phyloP scores from a whole-genome alignment of 371 early-diverging fungal genomes.

The Dipsacomyces acuminosporus region DNA sequence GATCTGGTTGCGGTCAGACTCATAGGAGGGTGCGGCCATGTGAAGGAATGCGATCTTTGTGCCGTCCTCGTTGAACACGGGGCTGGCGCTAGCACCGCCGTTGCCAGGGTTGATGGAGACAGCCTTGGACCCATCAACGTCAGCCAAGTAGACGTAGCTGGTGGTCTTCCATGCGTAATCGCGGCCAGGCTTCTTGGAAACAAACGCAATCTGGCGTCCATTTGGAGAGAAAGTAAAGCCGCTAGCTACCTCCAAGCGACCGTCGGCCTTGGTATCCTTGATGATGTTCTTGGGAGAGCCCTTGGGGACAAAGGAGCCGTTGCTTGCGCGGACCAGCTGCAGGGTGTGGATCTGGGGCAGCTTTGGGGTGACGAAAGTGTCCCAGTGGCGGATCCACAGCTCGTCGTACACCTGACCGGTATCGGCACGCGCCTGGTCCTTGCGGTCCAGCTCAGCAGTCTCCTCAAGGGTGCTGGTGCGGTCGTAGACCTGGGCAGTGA shows the following conservation, averaged over 20 bases:
- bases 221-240: constrained; percentile 37
- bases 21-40: constrained; percentile 67
- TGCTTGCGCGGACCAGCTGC: constrained; percentile 2
- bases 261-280: constrained; percentile 15
- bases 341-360: constrained; percentile 36
- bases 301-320: constrained; percentile 8
- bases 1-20: constrained; percentile 73
- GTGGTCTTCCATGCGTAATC: constrained; percentile 78
- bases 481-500: constrained; percentile 38
- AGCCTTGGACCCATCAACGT: constrained; percentile 53
- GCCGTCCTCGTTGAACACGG: constrained; percentile 62
- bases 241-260: constrained; percentile 20
- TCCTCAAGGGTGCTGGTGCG: constrained; percentile 23
- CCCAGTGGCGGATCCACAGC: constrained; percentile 50
- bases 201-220: constrained; percentile 64
- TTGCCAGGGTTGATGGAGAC: constrained; percentile 44
- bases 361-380: constrained; percentile 38
- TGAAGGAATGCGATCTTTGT: constrained; percentile 65
- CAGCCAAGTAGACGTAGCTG: constrained; percentile 61
- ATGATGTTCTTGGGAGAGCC: constrained; percentile 24
- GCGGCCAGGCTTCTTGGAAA: constrained; percentile 57
- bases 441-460: constrained; percentile 23
- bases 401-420: constrained; percentile 43
- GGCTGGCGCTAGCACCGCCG: constrained; percentile 60
- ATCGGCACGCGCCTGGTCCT: constrained; percentile 34